Percentiles rank a stretch among this genome's conserved stretches.
phyloP scores from a whole-genome alignment of 805 yeast genomes.

The Saccharomycopsis synnaedendra region DNA sequence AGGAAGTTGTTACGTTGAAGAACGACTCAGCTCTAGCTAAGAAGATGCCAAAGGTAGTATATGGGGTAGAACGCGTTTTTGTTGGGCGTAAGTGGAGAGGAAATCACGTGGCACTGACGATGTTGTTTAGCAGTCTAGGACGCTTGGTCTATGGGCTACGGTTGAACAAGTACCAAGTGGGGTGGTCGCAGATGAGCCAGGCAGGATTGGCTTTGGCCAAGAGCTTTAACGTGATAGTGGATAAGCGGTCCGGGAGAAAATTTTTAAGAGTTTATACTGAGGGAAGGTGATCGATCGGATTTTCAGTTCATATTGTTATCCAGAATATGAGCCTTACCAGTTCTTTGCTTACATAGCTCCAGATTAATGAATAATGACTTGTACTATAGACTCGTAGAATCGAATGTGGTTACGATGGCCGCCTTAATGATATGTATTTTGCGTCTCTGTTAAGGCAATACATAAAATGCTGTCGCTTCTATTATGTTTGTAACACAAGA shows the following conservation, averaged over 20 bases:
- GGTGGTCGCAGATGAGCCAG: constrained; percentile 66
- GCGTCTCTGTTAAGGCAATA: too few relatives aligned
- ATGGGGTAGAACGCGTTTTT: constrained; percentile 39
- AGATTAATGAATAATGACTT: too few relatives aligned
- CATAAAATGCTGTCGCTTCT: too few relatives aligned
- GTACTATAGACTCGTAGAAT: too few relatives aligned
- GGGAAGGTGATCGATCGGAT: constrained; percentile 5
- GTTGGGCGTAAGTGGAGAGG: constrained; percentile 35
- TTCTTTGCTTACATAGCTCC: too few relatives aligned
- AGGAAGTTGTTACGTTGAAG: constrained; percentile 3
- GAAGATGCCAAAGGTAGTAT: constrained; percentile 12
- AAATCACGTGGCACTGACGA: constrained; percentile 34
- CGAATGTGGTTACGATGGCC: too few relatives aligned
- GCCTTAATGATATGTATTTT: too few relatives aligned
- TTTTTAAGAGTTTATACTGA: constrained; percentile 13
- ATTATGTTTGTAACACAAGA: too few relatives aligned
- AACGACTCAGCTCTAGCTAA: neutral
- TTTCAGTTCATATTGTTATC: too few relatives aligned
- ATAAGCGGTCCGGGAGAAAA: constrained; percentile 3
- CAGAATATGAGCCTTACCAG: too few relatives aligned
- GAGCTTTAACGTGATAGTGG: constrained; percentile 28
- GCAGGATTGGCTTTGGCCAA: constrained; percentile 51
- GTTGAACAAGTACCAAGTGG: constrained; percentile 34
- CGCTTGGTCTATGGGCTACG: constrained; percentile 38
- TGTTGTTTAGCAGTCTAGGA: constrained; percentile 33